These are phyloP conservation scores for Lenzites betulinus DNA, from an alignment of 768 basidiomycete species.

Conservation along the genomic window DNA sequence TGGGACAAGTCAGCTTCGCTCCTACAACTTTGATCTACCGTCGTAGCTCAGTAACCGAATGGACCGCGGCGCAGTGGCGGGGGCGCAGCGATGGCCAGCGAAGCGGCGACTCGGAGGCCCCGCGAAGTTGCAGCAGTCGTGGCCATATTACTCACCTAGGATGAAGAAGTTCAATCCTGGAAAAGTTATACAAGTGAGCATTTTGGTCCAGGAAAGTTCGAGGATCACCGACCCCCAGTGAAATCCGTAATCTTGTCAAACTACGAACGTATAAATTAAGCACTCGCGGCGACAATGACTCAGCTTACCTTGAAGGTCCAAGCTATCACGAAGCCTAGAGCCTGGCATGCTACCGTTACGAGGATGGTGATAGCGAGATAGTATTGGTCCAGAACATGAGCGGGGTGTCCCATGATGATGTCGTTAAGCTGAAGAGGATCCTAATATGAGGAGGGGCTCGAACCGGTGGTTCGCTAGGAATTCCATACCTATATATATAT, in stretches of 20 bases:
- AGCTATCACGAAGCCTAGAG: constrained; percentile 62
- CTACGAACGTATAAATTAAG: constrained; percentile 27
- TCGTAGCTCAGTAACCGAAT: too few species aligned
- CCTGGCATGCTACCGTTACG: constrained; percentile 59
- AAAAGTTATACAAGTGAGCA: background rate
- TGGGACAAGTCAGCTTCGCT: too few species aligned
- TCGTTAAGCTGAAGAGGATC: background rate
- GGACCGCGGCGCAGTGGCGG: too few species aligned
- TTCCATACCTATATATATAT: too few species aligned
- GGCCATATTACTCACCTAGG: constrained; percentile 51
- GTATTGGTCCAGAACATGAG: constrained; percentile 50
- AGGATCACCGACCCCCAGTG: constrained; percentile 47
- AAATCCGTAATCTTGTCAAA: constrained; percentile 79
- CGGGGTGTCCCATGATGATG: constrained; percentile 27
- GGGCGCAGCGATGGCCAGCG: too few species aligned
- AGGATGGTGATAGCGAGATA: constrained; percentile 53
- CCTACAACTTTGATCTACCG: background rate
- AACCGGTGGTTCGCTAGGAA: background rate
- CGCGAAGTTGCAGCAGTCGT: too few species aligned
- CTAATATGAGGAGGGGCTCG: background rate
- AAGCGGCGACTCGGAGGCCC: too few species aligned
- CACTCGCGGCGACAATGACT: background rate
- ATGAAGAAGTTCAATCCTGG: constrained; percentile 70
- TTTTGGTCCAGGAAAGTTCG: background rate
- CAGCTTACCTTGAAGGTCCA: constrained; percentile 53